Evolutionary conservation across 306 rosid species (phyloP), one percentile per base, ranked within the genome.

Genomic region (Vigna nakashimae): DNA sequence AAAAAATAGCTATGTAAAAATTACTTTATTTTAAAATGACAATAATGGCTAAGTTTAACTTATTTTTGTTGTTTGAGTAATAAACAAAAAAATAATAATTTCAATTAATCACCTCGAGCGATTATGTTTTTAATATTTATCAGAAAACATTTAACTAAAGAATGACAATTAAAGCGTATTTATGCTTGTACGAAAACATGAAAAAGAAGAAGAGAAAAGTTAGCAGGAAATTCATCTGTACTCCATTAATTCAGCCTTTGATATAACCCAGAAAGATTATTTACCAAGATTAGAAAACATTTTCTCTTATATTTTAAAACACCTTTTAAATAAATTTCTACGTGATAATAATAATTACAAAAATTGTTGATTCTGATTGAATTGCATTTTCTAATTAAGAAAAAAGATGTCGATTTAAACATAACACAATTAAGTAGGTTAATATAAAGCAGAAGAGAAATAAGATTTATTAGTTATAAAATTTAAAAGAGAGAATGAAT

Each of bases 131-230:
- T 14, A 49, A 64, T 28, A 49, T n/a, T 26, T 2, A 6, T 34
- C 49, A 63, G 63, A 26, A 17, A 62, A 7, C 6, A 18, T 9
- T 11, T 50, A 50, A 76, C 22, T 64, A 76, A 76, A 34, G 80
- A 77, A 69, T 32, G 15, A 14, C 17, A 46, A 45, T 48, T 43
- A 45, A 22, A 69, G 22, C 14, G 66, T 55, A 69, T 38, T 76
- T 76, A 28, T 42, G 22, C 62, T 42, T 62, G n/a, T 62, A 24
- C 4, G 64, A 26, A 70, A 71, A 71, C 34, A 6, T 5, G 18
- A 40, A 20, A 1, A 32, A 34, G 68, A 4, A 1, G 9, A 38
- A 1, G 4, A 6, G 24, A 79, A 70, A 49, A 16, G 24, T 49
- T 18, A 36, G 46, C 24, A 71, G 40, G 73, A 9, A 73, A 80